Evolutionary conservation across 352 stramenopile genomes (phyloP).

Genomic region (Aphanomyces euteiches): DNA sequence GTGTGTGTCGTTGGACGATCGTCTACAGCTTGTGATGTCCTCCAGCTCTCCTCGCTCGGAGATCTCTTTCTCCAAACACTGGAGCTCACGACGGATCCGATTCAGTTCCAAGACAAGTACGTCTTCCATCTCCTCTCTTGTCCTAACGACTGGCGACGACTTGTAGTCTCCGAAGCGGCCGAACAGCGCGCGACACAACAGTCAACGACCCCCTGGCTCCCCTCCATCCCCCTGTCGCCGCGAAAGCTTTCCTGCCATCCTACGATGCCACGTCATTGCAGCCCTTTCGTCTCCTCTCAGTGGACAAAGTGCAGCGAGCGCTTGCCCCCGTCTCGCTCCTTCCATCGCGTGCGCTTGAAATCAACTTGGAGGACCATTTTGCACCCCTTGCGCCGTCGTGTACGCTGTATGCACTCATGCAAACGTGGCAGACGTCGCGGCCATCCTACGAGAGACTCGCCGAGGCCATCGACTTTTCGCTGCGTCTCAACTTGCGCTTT

Average conservation of each 20-base stretch:
- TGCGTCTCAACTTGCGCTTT: background rate
- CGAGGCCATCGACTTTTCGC: background rate
- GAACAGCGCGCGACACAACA: background rate
- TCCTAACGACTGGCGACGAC: background rate
- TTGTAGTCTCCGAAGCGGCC: conserved; percentile 8
- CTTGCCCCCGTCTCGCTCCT: background rate
- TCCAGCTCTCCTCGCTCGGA: conserved; percentile 11
- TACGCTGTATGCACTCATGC: background rate
- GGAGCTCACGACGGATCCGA: too few species aligned
- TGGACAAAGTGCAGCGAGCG: background rate
- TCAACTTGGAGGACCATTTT: background rate
- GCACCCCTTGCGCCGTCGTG: background rate
- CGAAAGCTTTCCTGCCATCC: background rate
- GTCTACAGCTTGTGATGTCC: background rate
- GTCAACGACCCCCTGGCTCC: background rate
- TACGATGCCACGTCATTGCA: background rate
- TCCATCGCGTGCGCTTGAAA: background rate
- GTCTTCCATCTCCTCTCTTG: background rate
- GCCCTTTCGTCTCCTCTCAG: background rate
- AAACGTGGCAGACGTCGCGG: background rate
- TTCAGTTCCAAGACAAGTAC: conserved; percentile 11
- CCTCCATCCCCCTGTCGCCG: background rate
- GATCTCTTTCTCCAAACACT: conserved; percentile 8
- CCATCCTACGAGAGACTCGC: background rate
- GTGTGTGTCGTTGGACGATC: background rate